Evolutionary conservation across 208 protist species (phyloP).

Genomic region (Crithidia brevicula): DNA sequence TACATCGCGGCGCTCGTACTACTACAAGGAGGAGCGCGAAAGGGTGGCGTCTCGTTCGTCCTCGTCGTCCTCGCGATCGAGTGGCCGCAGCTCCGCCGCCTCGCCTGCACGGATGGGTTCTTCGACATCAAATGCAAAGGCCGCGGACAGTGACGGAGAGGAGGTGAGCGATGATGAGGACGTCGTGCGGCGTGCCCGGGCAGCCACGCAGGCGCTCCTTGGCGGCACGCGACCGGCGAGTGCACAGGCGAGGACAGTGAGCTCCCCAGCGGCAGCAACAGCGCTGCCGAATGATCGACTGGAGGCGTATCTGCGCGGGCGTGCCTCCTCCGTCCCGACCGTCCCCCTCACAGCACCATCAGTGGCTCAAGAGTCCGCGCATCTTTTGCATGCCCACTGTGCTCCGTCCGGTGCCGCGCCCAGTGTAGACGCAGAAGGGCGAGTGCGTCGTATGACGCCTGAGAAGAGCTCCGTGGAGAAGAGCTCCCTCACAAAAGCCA

Average conservation of each 20-base stretch:
- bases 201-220: slow-evolving; percentile 25
- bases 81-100: slow-evolving; percentile 1
- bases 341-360: background rate
- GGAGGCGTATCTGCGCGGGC: slow-evolving; percentile 23
- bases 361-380: no score
- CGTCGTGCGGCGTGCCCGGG: slow-evolving; percentile 26
- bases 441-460: no score
- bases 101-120: background rate
- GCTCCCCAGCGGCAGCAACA: background rate
- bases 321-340: slow-evolving; percentile 8
- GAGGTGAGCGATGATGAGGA: slow-evolving; percentile 34
- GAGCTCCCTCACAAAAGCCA: no score
- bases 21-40: slow-evolving; percentile 41
- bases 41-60: slow-evolving; percentile 28
- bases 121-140: background rate
- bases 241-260: background rate
- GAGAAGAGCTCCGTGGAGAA: no score
- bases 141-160: background rate
- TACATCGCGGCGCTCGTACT: slow-evolving; percentile 31
- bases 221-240: slow-evolving; percentile 4
- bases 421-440: no score
- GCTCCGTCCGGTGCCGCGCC: no score
- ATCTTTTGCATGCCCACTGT: no score
- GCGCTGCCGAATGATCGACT: slow-evolving; percentile 7
- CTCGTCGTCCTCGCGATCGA: slow-evolving; percentile 28